Evolutionary conservation across 352 stramenopile species (phyloP), one percentile per base, ranked within the genome.

Genomic region (Pilasporangium apinafurcum): DNA sequence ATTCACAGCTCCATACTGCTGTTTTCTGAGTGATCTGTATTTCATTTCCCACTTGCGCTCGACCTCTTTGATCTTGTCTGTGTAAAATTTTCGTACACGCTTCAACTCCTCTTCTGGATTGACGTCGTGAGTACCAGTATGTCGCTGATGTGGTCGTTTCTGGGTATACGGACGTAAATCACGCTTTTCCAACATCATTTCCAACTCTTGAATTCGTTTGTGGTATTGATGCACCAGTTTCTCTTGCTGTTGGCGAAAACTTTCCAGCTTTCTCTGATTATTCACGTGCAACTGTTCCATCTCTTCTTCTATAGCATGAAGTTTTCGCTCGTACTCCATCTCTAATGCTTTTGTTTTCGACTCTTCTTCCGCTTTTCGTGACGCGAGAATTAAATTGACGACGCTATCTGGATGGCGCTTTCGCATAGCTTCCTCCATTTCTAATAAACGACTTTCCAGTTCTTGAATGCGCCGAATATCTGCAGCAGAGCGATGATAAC

Each of bases 211-310:
- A 9, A 85, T 68, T 28, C 69, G 82, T 7, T 72, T 74, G 35
- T 83, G 65, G 34, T 83, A 86, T 17, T 92, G 73, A 32, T 78
- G 42, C 8, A 92, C 46, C 3, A 94, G 43, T 21, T 75, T 82
- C 29, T 94, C 77, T 42, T 92, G 79, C 40, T 90, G 82, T 34
- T 92, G 82, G 0, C 79, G 73, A 54, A 90, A 91, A 17, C 65
- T 72, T 14, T 62, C 59, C 13, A 92, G 47, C 42, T 74, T 86
- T 17, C 52, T 71, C 38, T 87, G 73, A 37, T 73, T 72, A 5
- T 51, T 18, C 21, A 65, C 46, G n/a, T 87, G 62, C 12, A 67
- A 35, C 37, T 62, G 42, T 22, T 84, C 69, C 21, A 89, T 45
- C 27, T 92, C 67, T 2, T 55, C 47, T 13, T 66, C 53, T 29